Base-by-base conservation (phyloP, 148 eudicot species). In the Oxyria digyna region DNA sequence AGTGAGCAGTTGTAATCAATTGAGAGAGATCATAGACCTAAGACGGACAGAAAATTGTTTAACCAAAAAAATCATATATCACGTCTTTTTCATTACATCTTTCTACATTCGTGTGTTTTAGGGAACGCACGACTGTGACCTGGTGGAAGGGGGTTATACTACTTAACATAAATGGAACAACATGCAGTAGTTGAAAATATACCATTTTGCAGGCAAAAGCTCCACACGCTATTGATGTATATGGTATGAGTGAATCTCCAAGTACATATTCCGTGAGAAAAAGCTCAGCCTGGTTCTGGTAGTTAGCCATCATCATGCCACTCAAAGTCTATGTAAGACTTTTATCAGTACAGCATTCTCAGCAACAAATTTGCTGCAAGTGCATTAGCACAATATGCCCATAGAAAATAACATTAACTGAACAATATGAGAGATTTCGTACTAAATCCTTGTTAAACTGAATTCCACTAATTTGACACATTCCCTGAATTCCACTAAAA, bases 181-280 rank as follows among this genome's bases (percentile, higher is more conserved):
- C 38, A n/a, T 45, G 20, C 32, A 26, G 41, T 11, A 27, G 26
- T 6, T n/a, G 68, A 73, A 63, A 18, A 71, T 70, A 67, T 76
- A 81, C 84, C 79, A 75, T 13, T 78, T 75, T 81, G 68, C 84
- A 78, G 75, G 75, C 67, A 8, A 81, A 32, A 50, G 78, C 71
- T 49, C 84, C 81, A 70, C 75, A 78, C 50, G 68, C 12, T 27
- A 78, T 71, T 43, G 84, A 81, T 46, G 81, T 73, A 69, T 63
- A 81, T 17, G 75, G 81, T 55, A 81, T 68, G 67, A 77, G 75
- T 70, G 70, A 65, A 50, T 78, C 48, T 8, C 46, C 62, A 49
- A 57, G 37, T 5, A 67, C 18, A 70, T 75, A 74, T 55, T 69
- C 81, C 69, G 72, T 74, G 20, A 77, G 31, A 45, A 81, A 69